A percentile compares a stretch with the other conserved stretches of the same genome.
phyloP scores from a whole-genome alignment of 495 filamentous ascomycete species.

The Pseudomonodictys pantanalensis region DNA sequence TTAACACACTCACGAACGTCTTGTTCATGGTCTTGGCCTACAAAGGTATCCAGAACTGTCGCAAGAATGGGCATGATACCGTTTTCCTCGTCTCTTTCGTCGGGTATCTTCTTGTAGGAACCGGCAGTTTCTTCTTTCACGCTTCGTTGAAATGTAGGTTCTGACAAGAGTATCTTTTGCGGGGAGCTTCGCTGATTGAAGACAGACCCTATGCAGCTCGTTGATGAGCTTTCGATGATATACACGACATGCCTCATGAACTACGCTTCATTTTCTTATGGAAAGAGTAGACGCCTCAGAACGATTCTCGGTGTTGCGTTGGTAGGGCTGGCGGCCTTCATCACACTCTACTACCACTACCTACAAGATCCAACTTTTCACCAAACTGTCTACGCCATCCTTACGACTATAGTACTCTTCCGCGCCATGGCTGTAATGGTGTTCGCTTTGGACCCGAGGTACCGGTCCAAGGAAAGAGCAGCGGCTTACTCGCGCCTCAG shows the following conservation, averaged over 20 bases:
- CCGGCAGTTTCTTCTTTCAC: constrained; percentile 45
- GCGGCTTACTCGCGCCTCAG: constrained; percentile 39
- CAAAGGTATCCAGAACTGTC: constrained; percentile 41
- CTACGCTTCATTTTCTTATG: constrained; percentile 81
- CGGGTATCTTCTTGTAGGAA: constrained; percentile 44
- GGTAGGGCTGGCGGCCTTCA: constrained; percentile 65
- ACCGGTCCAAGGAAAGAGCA: constrained; percentile 32
- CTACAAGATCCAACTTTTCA: constrained; percentile 92
- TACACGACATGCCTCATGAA: constrained; percentile 95
- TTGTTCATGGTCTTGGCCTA: constrained; percentile 42
- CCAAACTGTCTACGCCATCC: constrained; percentile 77
- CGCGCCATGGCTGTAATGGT: constrained; percentile 93
- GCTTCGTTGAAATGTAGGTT: constrained; percentile 43
- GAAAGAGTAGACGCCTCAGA: constrained; percentile 53
- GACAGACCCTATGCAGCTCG: constrained; percentile 92
- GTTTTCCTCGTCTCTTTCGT: constrained; percentile 44
- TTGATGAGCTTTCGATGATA: constrained; percentile 97
- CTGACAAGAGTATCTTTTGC: neutral
- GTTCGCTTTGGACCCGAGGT: constrained; percentile 61
- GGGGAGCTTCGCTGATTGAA: neutral
- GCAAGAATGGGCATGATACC: constrained; percentile 40
- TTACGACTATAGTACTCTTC: constrained; percentile 75
- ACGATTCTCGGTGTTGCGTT: constrained; percentile 60
- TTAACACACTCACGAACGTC: constrained; percentile 46
- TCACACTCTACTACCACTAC: constrained; percentile 91